Evolutionary conservation across 2,329 filamentous ascomycete genomes (phyloP), one percentile per base, ranked within the genome.

Genomic region (Fusarium odoratissimum): DNA sequence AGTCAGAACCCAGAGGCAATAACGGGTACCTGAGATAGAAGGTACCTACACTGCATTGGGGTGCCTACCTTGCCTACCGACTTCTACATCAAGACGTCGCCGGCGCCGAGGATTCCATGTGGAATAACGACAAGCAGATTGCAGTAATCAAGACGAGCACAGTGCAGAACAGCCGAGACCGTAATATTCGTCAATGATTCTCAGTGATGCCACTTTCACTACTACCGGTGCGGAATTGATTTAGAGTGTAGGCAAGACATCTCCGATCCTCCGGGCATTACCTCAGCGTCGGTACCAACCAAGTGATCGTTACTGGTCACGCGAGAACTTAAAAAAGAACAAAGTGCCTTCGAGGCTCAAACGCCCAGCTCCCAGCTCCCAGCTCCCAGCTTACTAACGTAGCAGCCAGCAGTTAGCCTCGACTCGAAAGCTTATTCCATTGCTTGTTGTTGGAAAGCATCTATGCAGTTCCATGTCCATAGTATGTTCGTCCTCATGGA

Each of bases 181-280:
- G 25, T 23, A 40, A 31, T 35, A 25, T 17, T 45, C 28, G 40
- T 56, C 41, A 40, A 40, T n/a, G 16, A 37, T 25, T 25, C 10
- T 41, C 21, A 30, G 28, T 48, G 35, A 56, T 38, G 35, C 49
- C n/a, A 35, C 28, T 38, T 23, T 54, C 48, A 55, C 37, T 35
- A 30, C 46, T 17, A 28, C 35, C 6, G 31, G n/a, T 17, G 45
- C 31, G 30, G 28, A 42, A 41, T 25, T 25, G 33, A 31, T 38
- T 51, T 59, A 17, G n/a, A n/a, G 30, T 40, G 40, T 28, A 64
- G 51, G 63, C 48, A 49, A 62, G 31, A 49, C 65, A 38, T 49
- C 19, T 67, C 55, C 48, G 48, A 65, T 45, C 38, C 31, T 44
- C 41, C 17, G 35, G 45, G 21, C 25, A 56, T 25, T 42, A 56